A percentile compares a stretch with the other conserved stretches of the same genome.
Conservation (phyloP, 495 filamentous ascomycete genomes). For the Daldinia concentrica region DNA sequence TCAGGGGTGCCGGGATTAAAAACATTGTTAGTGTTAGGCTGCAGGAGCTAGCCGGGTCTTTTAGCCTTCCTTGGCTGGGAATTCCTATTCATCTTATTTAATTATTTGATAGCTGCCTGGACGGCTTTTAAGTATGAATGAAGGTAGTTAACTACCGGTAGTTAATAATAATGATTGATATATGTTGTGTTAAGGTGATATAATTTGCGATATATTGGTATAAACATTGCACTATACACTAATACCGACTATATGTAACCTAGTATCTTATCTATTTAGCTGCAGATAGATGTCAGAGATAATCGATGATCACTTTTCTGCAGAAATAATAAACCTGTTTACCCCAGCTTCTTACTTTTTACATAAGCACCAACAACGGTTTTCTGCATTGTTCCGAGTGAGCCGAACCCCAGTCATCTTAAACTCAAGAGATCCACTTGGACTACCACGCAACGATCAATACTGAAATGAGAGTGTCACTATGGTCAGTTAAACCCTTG, state of each 20-base stretch:
- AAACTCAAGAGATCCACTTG: constrained; percentile 10
- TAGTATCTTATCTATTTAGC: not conserved
- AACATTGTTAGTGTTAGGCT: constrained; percentile 6
- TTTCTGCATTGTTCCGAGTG: not conserved
- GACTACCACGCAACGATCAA: constrained; percentile 1
- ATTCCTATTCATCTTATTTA: not conserved
- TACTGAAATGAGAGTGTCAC: constrained; percentile 19
- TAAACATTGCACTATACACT: not conserved
- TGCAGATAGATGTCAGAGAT: too few species aligned
- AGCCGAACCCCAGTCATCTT: not conserved
- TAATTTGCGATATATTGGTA: too few species aligned
- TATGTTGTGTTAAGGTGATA: not conserved
- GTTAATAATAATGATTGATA: not conserved
- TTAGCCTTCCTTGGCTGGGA: not conserved
- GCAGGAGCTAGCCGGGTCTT: constrained; percentile 14
- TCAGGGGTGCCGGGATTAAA: constrained; percentile 25
- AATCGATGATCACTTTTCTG: not conserved
- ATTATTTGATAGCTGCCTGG: not conserved
- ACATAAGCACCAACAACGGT: not conserved
- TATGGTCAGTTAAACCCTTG: not conserved
- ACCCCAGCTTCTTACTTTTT: constrained; percentile 2
- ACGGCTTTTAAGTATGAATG: too few species aligned
- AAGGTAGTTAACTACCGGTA: not conserved
- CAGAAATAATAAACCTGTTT: not conserved
- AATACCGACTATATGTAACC: not conserved